These are phyloP conservation scores for Coccomyxa sp. DNA, from an alignment of 139 green algal genomes.

Conservation along the genomic window DNA sequence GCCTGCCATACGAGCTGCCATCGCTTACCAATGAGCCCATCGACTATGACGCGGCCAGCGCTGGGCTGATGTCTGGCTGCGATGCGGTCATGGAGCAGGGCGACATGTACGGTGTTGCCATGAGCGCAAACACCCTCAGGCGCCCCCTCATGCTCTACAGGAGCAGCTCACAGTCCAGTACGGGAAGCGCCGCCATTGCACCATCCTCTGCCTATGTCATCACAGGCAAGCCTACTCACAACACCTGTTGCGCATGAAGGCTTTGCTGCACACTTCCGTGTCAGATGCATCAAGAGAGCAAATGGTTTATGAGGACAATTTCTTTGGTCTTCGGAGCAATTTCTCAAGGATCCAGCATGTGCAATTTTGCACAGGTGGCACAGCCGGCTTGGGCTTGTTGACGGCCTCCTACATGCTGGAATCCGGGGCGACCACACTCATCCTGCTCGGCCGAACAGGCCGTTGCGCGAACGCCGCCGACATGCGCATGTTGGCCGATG, in stretches of 20 bases:
- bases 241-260: not conserved
- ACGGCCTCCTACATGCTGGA: constrained; percentile 3
- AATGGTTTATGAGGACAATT: not conserved
- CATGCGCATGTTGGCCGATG: not conserved
- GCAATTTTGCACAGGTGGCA: constrained; percentile 18
- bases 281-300: not conserved
- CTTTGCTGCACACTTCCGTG: not conserved
- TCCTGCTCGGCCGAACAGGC: constrained; percentile 5
- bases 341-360: too few species aligned
- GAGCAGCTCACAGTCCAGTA: too few species aligned
- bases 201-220: not conserved
- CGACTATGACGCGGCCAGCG: not conserved
- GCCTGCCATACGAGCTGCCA: constrained; percentile 19
- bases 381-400: constrained; percentile 12
- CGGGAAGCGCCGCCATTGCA: not conserved
- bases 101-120: not conserved
- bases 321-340: not conserved
- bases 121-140: too few species aligned
- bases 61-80: too few species aligned
- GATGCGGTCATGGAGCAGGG: too few species aligned
- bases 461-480: not conserved
- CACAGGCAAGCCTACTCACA: not conserved
- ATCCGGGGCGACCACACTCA: not conserved
- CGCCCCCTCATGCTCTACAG: too few species aligned
- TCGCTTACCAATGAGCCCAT: not conserved